Conservation (phyloP, 768 basidiomycete species). For the Filobasidium floriforme region DNA sequence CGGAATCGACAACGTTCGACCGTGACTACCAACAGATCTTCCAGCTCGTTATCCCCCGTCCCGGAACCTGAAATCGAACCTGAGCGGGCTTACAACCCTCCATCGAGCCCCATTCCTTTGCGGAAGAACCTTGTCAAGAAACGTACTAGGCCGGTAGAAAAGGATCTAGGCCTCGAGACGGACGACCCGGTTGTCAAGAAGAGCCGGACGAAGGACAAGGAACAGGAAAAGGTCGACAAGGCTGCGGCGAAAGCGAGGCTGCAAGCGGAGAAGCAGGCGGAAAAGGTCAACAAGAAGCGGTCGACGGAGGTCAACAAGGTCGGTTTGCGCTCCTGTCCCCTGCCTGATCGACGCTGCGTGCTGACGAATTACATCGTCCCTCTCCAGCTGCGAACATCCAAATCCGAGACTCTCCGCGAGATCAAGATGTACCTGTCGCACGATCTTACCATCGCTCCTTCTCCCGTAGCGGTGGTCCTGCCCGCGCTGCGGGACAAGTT, state of each 20-base stretch:
- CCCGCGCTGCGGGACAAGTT: constrained; percentile 14
- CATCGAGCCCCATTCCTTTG: not conserved
- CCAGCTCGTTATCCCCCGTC: not conserved
- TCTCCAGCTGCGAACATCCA: constrained; percentile 5
- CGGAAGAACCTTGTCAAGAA: not conserved
- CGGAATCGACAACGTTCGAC: not conserved
- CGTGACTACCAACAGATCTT: not conserved
- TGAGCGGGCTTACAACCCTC: not conserved
- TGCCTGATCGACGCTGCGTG: not conserved
- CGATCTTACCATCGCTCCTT: not conserved
- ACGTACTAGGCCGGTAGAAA: not conserved
- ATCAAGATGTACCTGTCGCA: constrained; percentile 16
- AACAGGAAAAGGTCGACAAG: constrained; percentile 13
- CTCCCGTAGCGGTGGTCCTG: constrained; percentile 6
- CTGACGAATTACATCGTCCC: not conserved
- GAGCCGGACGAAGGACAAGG: not conserved
- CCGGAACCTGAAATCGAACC: not conserved
- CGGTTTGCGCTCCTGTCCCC: too few species aligned
- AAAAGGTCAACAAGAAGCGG: constrained; percentile 13
- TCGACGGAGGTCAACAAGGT: constrained; percentile 21
- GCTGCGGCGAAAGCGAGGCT: constrained; percentile 7
- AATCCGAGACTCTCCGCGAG: constrained; percentile 17
- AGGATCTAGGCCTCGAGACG: not conserved
- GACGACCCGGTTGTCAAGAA: not conserved
- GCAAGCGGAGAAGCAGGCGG: constrained; percentile 3